Evolutionary conservation across 2,329 filamentous ascomycete species (phyloP), one percentile per base, ranked within the genome.

Genomic region (Neonectria faginata): DNA sequence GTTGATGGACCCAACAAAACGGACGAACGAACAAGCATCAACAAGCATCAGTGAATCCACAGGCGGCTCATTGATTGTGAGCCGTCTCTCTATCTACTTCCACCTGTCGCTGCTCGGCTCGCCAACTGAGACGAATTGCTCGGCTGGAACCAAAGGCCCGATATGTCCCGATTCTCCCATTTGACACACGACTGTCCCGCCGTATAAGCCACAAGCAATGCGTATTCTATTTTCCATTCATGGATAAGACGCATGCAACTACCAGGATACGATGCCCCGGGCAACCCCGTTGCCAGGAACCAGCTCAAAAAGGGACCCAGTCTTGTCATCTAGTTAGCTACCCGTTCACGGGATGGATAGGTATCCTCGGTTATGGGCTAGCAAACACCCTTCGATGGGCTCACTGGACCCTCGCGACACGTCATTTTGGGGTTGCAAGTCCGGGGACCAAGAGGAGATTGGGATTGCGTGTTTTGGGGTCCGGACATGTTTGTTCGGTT

Each of bases 291-390:
- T 56, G 53, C 53, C 53, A 59, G 56, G 56, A 39, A 59, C 55
- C 56, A 41, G 44, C 47, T 48, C 25, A 48, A 11, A 52, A 52
- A 18, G 36, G 33, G 25, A 58, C 51, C 14, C 5, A 36, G 33
- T 12, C 33, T 16, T 36, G 56, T 36, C 55, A 25, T 25, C 25
- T 25, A 25, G 25, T 3, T 25, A 45, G 54, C 51, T 44, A 41
- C 54, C 60, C 54, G 41, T 57, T 47, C 25, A 57, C 12, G 22
- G 45, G 31, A 25, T 25, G 25, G 25, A 25, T 25, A 25, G 25
- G 42, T 64, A 70, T 66, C 70, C 70, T 73, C 70, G 70, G 69
- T 45, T 70, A 69, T 66, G 56, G 55, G 5, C 18, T 62, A 33
- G 52, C 44, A 63, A 63, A 60, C 36, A 18, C 10, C 14, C 36